Conservation (phyloP, 345 rosid species). For the Salix udensis region DNA sequence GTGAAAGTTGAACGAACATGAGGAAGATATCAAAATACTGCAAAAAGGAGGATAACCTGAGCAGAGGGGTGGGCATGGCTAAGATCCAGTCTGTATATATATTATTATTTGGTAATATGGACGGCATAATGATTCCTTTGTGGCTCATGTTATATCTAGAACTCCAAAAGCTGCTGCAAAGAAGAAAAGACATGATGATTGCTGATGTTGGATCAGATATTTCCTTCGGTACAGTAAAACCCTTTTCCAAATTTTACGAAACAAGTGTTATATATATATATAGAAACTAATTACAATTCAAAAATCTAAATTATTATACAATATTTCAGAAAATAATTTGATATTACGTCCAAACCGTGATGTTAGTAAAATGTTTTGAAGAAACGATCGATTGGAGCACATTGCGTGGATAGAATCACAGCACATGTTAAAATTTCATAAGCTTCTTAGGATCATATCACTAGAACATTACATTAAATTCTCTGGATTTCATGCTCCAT, state of each 20-base stretch:
- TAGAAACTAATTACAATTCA: background rate
- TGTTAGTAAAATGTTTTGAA: too few relatives aligned
- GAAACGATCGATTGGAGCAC: too few relatives aligned
- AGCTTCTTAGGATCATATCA: too few relatives aligned
- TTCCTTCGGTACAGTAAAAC: background rate
- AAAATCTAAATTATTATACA: too few relatives aligned
- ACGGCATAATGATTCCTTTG: slow-evolving; percentile 43
- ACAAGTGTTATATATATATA: background rate
- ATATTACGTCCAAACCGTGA: too few relatives aligned
- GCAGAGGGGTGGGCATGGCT: slow-evolving; percentile 12
- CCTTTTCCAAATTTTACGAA: background rate
- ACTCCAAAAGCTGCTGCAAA: slow-evolving; percentile 56
- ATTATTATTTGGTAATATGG: slow-evolving; percentile 34
- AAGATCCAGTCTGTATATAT: slow-evolving; percentile 16
- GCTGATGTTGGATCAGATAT: slow-evolving; percentile 36
- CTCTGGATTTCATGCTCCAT: too few relatives aligned
- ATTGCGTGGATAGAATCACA: too few relatives aligned
- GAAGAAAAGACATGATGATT: slow-evolving; percentile 45
- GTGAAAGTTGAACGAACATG: too few relatives aligned
- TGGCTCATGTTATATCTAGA: slow-evolving; percentile 49
- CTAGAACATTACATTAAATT: background rate
- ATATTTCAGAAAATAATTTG: too few relatives aligned
- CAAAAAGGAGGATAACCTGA: background rate
- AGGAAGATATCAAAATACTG: background rate
- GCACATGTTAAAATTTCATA: too few relatives aligned